A percentile compares a stretch with the other conserved stretches of the same genome.
phyloP scores from a whole-genome alignment of 345 rosid genomes.

The Populus simonii region DNA sequence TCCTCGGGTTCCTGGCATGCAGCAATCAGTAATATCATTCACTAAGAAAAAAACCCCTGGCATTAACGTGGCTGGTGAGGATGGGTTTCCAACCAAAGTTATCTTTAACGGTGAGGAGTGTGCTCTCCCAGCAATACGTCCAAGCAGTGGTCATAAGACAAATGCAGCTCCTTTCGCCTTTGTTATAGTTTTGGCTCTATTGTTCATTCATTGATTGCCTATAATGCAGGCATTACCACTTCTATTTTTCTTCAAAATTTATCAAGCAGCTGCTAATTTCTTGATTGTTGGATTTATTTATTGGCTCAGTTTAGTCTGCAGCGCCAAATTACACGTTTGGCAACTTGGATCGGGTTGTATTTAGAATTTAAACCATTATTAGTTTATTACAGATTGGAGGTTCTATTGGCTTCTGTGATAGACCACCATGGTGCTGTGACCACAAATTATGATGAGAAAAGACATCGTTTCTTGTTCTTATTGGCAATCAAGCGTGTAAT shows the following conservation, averaged over 20 bases:
- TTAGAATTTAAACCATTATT: not conserved
- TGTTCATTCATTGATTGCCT: not conserved
- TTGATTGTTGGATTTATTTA: no score
- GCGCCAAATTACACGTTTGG: slow-evolving; percentile 1
- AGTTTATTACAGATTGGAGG: no score
- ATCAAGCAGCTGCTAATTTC: no score
- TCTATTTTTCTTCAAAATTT: not conserved
- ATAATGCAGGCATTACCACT: not conserved
- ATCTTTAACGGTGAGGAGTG: slow-evolving; percentile 50
- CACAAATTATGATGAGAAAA: no score
- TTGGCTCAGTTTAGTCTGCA: no score
- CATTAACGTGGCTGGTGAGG: slow-evolving; percentile 28
- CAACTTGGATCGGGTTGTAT: not conserved
- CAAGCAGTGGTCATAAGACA: slow-evolving; percentile 4
- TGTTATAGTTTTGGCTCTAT: not conserved
- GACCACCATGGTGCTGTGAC: no score
- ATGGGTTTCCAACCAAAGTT: slow-evolving; percentile 46
- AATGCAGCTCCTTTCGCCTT: not conserved
- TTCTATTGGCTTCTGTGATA: no score
- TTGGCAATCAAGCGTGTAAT: no score
- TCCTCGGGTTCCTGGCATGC: slow-evolving; percentile 46
- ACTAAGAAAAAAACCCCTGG: slow-evolving; percentile 31
- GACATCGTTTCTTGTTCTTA: no score
- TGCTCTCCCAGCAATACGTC: slow-evolving; percentile 28
- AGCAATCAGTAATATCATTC: slow-evolving; percentile 45